Conservation (phyloP, 1,284 basidiomycete genomes). For the Porogramme epimiltina region DNA sequence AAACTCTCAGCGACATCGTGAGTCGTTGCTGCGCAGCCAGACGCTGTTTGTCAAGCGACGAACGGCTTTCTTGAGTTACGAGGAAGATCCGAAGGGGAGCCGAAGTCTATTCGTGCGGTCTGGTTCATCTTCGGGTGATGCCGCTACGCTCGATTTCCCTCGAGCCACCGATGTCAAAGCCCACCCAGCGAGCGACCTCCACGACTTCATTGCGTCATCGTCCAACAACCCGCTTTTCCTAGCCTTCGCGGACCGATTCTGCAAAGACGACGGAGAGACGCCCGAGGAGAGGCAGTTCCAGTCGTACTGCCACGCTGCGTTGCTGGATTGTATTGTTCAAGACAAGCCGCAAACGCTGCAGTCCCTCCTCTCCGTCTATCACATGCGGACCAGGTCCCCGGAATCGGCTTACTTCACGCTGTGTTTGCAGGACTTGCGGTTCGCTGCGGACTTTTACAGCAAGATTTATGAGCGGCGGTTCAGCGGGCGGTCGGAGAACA, state of each 20-base stretch:
- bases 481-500: slow-evolving; percentile 64
- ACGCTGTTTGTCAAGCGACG: slow-evolving; percentile 92
- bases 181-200: slow-evolving; percentile 71
- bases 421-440: slow-evolving; percentile 68
- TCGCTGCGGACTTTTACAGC: slow-evolving; percentile 72
- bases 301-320: slow-evolving; percentile 73
- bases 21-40: slow-evolving; percentile 71
- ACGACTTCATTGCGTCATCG: slow-evolving; percentile 84
- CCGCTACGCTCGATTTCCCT: slow-evolving; percentile 80
- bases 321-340: slow-evolving; percentile 86
- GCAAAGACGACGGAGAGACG: slow-evolving; percentile 58
- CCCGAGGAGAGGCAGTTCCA: slow-evolving; percentile 64
- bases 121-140: slow-evolving; percentile 74
- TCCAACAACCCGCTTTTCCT: slow-evolving; percentile 78
- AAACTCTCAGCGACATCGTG: slow-evolving; percentile 66
- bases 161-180: slow-evolving; percentile 66
- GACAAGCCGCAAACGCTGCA: slow-evolving; percentile 84
- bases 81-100: slow-evolving; percentile 90
- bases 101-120: slow-evolving; percentile 85
- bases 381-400: slow-evolving; percentile 60
- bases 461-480: slow-evolving; percentile 72
- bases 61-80: slow-evolving; percentile 90
- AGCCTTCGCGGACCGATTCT: slow-evolving; percentile 76
- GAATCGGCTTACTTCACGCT: slow-evolving; percentile 63
- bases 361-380: slow-evolving; percentile 73